Percentiles rank a stretch among this genome's conserved stretches.
Evolutionary conservation across 257 asterid genomes (phyloP).

Genomic region (Nicotiana noctiflora): DNA sequence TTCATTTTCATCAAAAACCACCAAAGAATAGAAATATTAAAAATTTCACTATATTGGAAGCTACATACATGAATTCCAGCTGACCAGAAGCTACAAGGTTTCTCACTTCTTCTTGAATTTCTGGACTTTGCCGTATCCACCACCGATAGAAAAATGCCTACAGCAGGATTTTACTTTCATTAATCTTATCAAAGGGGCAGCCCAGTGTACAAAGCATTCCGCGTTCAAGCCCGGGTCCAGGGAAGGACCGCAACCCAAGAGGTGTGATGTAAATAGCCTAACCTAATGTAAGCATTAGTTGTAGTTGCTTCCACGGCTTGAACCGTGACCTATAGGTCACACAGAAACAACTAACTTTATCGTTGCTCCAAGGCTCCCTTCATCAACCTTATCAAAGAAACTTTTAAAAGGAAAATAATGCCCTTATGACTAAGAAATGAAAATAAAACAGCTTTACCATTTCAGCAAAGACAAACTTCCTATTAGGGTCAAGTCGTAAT

Average conservation of each 20-base stretch:
- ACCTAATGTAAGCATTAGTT: no score
- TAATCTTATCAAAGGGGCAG: neutral
- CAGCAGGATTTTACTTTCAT: neutral
- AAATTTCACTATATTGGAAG: neutral
- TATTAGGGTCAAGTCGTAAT: conserved; percentile 51
- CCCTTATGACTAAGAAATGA: neutral
- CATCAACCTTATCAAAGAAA: neutral
- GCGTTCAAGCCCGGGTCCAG: no score
- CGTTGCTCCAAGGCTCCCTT: no score
- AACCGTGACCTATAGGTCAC: no score
- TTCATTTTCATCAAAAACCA: neutral
- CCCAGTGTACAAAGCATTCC: no score
- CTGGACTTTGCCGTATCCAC: conserved; percentile 71
- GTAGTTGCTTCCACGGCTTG: no score
- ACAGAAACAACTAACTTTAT: no score
- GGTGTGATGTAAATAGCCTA: no score
- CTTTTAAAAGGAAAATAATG: no score
- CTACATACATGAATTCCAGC: conserved; percentile 78
- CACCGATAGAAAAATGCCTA: conserved; percentile 85
- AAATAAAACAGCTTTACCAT: conserved; percentile 41
- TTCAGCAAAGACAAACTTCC: conserved; percentile 81
- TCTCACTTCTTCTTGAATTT: conserved; percentile 43
- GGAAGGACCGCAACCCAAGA: no score
- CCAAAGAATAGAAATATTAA: neutral
- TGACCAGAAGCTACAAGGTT: conserved; percentile 62